Evolutionary conservation across 148 eudicot species (phyloP).

Genomic region (Rhododendron kiyosumense): DNA sequence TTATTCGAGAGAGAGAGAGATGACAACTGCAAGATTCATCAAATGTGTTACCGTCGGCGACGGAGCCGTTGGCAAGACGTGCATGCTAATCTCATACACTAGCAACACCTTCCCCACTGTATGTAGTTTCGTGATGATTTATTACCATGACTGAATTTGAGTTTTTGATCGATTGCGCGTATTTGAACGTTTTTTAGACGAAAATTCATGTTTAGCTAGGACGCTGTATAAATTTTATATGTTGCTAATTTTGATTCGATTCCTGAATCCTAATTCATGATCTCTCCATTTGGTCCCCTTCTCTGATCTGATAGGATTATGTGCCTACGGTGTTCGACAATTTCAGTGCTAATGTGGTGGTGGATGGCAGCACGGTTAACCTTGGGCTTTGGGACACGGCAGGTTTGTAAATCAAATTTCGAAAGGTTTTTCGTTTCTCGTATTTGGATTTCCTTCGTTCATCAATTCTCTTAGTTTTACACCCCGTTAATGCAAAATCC

Average conservation of each 20-base stretch:
- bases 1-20: neutral
- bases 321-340: conserved; percentile 39
- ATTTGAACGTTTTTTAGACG: no score
- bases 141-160: no score
- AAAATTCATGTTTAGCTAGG: neutral
- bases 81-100: conserved; percentile 30
- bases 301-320: conserved; percentile 21
- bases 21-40: conserved; percentile 29
- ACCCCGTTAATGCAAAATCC: neutral
- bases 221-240: neutral
- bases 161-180: neutral
- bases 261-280: neutral
- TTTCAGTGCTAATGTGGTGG: conserved; percentile 41
- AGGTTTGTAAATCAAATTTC: conserved; percentile 5
- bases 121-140: neutral
- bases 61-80: conserved; percentile 29
- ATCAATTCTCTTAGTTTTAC: neutral
- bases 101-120: conserved; percentile 34
- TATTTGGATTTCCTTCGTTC: neutral
- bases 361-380: conserved; percentile 37
- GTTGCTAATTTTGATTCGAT: neutral
- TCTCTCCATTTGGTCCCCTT: neutral
- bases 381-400: conserved; percentile 44
- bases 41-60: conserved; percentile 31
- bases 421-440: neutral